These are phyloP conservation scores for Fusarium subtropicale DNA, from an alignment of 2,329 filamentous ascomycete species.

Conservation along the genomic window DNA sequence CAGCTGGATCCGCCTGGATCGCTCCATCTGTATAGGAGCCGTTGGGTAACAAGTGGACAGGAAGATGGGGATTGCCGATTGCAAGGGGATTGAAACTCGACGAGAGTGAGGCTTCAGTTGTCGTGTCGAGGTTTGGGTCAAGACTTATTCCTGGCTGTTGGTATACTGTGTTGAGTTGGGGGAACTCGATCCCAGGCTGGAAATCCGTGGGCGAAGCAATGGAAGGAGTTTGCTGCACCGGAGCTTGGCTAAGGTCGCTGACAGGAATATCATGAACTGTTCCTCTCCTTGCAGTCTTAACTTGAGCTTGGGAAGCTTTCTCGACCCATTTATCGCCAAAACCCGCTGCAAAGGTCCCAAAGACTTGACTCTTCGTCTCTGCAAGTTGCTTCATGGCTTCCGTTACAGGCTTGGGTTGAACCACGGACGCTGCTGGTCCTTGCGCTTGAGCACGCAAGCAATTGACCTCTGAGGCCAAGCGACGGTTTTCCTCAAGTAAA, in stretches of 20 bases:
- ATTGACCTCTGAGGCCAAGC: conserved; percentile 13
- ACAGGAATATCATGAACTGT: background rate
- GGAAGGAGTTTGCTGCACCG: background rate
- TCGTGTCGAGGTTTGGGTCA: background rate
- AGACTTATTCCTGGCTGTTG: background rate
- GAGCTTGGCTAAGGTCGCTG: background rate
- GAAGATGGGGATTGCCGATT: background rate
- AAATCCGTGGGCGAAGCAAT: background rate
- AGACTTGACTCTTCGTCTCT: conserved; percentile 12
- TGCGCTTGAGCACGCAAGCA: conserved; percentile 8
- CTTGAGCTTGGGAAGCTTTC: background rate
- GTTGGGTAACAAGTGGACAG: background rate
- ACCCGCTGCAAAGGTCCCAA: conserved; percentile 1
- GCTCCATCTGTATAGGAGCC: background rate
- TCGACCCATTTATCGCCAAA: conserved; percentile 21
- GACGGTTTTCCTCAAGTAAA: background rate
- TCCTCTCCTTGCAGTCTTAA: background rate
- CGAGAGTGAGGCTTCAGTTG: background rate
- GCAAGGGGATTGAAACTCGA: background rate
- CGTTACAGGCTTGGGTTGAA: conserved; percentile 6
- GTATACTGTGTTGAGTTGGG: background rate
- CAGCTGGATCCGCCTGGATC: background rate
- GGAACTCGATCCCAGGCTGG: background rate
- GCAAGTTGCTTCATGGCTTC: conserved; percentile 21
- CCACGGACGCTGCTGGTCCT: background rate